Base-by-base conservation (phyloP, 768 basidiomycete species). In the Auriscalpium microsporum region DNA sequence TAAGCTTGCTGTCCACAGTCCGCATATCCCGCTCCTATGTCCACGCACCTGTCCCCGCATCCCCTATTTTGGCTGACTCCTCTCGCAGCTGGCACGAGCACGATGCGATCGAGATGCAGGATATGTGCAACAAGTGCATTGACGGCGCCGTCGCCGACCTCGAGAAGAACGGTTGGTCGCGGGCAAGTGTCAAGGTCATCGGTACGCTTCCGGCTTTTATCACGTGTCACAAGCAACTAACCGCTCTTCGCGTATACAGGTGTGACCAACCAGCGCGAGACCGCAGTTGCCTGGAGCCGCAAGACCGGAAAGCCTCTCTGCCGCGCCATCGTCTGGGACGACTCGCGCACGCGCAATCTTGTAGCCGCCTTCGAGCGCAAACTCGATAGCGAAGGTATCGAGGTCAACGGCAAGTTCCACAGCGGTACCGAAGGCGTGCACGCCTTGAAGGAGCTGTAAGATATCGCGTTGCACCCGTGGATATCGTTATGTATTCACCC, bases 181-280 rank as follows among this genome's bases (percentile, higher is more conserved):
- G 80, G 68, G 79, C 83, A 51, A 88, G 90, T 67, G 73, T 99
- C 68, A 94, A 93, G 73, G 87, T 89, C 59, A 90, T 99, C 61
- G 95, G 94, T 93, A 64, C 59, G 84, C 72, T 16, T 45, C 37
- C 23, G 19, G 38, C 37, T 40, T 33, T 51, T 17, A 33, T 8
- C 16, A 34, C 19, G 23, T 9, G 44, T 53, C 28, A 47, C 37
- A 54, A 36, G 52, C 54, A 33, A 53, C 35, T 54, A 55, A 56
- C 33, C 46, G 36, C 49, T 44, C 37, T 16, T 45, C 34, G 33
- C 21, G 34, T n/a, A 50, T 61, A n/a, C n/a, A 86, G 88, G 94
- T 23, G 90, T 98, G 71, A 97, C 95, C 44, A 99, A 97, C 67
- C 95, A 98, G 71, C 85, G 96, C 53, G 96, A 98, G 70, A 98